Evolutionary conservation across 306 rosid species (phyloP).

Genomic region (Canavalia ensiformis): DNA sequence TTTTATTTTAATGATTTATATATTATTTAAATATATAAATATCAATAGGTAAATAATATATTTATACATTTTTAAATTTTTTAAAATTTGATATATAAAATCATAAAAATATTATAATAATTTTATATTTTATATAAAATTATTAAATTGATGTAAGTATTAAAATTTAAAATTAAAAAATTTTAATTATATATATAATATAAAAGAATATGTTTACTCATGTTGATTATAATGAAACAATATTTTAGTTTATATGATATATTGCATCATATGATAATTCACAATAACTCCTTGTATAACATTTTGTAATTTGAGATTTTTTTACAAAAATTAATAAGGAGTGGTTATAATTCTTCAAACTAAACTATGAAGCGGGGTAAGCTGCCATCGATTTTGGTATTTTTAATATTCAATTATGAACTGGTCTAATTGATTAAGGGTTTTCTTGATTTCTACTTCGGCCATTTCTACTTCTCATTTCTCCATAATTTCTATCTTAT

Average conservation of each 20-base stretch:
- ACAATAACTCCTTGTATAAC: neutral
- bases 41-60: no score
- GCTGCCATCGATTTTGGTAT: neutral
- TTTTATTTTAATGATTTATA: no score
- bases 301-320: constrained; percentile 1
- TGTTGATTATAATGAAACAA: neutral
- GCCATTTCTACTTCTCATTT: constrained; percentile 9
- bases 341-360: neutral
- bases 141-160: no score
- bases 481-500: constrained; percentile 2
- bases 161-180: no score
- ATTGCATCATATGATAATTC: neutral
- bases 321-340: neutral
- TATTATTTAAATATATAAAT: no score
- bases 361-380: neutral
- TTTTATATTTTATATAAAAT: no score
- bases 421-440: neutral
- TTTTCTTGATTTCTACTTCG: constrained; percentile 7
- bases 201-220: neutral
- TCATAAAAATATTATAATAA: no score
- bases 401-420: neutral
- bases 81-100: no score
- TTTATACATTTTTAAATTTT: no score
- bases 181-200: neutral
- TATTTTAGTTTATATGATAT: neutral